A percentile compares a stretch with the other conserved stretches of the same genome.
These are phyloP conservation scores for Cladosporium sp. DNA, from an alignment of 2,329 filamentous ascomycete species.

Conservation along the genomic window DNA sequence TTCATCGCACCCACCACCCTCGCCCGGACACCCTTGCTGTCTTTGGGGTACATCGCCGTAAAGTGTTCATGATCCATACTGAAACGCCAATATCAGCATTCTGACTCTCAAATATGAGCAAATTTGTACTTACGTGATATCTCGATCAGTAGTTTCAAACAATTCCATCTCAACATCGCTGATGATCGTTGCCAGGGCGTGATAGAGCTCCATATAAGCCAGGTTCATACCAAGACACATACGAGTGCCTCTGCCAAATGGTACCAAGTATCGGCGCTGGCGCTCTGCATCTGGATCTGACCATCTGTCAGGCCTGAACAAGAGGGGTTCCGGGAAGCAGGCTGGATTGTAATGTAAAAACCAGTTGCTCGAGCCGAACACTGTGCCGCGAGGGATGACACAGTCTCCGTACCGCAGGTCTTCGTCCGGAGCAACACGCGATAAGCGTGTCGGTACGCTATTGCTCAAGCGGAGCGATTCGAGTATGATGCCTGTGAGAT, in stretches of 20 bases:
- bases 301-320: constrained; percentile 25
- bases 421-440: constrained; percentile 22
- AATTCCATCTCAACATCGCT: constrained; percentile 31
- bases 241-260: background rate
- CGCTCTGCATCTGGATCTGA: background rate
- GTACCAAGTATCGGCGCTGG: background rate
- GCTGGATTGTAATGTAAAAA: constrained; percentile 21
- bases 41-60: background rate
- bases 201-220: constrained; percentile 33
- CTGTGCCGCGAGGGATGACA: constrained; percentile 19
- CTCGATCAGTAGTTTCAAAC: constrained; percentile 19
- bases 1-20: constrained; percentile 2
- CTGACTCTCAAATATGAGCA: background rate
- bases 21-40: background rate
- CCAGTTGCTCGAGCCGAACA: constrained; percentile 17
- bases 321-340: constrained; percentile 18
- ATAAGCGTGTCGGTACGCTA: constrained; percentile 18
- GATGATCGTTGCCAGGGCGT: constrained; percentile 28
- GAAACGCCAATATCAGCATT: background rate
- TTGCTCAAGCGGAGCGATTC: constrained; percentile 24
- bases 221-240: constrained; percentile 16
- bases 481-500: constrained; percentile 14
- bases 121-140: constrained; percentile 15
- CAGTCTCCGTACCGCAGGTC: constrained; percentile 15
- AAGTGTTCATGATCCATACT: constrained; percentile 1